A percentile compares a stretch with the other conserved stretches of the same genome.
These are phyloP conservation scores for Plectosphaerella sp. DNA, from an alignment of 2,329 filamentous ascomycete genomes.

Conservation along the genomic window DNA sequence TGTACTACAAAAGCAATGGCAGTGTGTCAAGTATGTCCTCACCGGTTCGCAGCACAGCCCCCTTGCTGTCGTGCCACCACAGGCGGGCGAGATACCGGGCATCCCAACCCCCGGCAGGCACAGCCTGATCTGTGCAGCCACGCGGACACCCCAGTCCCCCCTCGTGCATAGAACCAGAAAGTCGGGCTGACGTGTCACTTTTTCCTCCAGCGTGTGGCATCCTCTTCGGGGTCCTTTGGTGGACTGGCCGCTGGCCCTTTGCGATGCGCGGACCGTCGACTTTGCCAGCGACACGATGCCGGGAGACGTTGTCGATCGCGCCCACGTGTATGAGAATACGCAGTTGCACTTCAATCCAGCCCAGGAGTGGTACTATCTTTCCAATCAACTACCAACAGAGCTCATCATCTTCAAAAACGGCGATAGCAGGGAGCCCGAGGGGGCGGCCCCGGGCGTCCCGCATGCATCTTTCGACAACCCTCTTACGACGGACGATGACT, in stretches of 20 bases:
- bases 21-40: conserved; percentile 5
- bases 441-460: conserved; percentile 1
- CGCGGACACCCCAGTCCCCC: neutral
- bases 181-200: conserved; percentile 14
- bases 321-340: conserved; percentile 15
- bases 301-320: conserved; percentile 14
- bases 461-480: conserved; percentile 5
- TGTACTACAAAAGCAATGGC: neutral
- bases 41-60: neutral
- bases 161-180: neutral
- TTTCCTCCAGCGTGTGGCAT: conserved; percentile 14
- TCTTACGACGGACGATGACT: neutral
- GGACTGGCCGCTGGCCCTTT: conserved; percentile 16
- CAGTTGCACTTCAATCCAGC: conserved; percentile 12
- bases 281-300: conserved; percentile 13
- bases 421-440: neutral
- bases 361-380: conserved; percentile 15
- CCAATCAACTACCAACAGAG: conserved; percentile 12
- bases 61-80: neutral
- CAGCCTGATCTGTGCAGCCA: neutral
- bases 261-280: conserved; percentile 14
- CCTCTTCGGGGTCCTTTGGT: conserved; percentile 13
- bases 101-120: neutral
- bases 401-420: conserved; percentile 13
- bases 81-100: neutral